Percentiles rank a stretch among this genome's conserved stretches.
Evolutionary conservation across 495 filamentous ascomycete species (phyloP).

Genomic region (Astrothelium subdiscretum): DNA sequence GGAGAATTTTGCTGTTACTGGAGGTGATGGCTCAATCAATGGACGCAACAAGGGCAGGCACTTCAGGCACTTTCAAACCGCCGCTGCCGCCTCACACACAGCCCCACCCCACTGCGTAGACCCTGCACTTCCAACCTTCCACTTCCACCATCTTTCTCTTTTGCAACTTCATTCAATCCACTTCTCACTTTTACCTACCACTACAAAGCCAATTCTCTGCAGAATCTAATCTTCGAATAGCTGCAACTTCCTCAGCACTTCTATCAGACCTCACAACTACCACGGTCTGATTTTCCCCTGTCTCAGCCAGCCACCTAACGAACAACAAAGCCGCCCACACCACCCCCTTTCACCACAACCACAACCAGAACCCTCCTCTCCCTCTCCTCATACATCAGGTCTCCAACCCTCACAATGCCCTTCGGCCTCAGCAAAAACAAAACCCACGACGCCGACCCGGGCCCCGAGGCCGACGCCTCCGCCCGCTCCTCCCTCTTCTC

Average conservation of each 20-base stretch:
- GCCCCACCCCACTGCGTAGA: not conserved
- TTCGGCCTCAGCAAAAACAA: slow-evolving; percentile 24
- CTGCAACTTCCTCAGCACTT: too few relatives aligned
- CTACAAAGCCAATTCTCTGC: too few relatives aligned
- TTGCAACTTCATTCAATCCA: not conserved
- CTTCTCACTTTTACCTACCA: too few relatives aligned
- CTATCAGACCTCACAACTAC: too few relatives aligned
- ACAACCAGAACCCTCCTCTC: too few relatives aligned
- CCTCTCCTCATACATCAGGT: too few relatives aligned
- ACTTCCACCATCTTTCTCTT: not conserved
- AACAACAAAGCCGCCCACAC: not conserved
- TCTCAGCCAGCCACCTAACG: not conserved
- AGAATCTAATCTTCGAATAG: too few relatives aligned
- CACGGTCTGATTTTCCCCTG: too few relatives aligned
- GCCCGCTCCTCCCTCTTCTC: slow-evolving; percentile 25
- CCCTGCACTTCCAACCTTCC: not conserved
- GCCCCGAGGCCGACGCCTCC: slow-evolving; percentile 16
- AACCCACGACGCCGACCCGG: slow-evolving; percentile 14
- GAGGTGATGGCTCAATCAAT: not conserved
- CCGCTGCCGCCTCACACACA: not conserved
- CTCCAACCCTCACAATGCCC: slow-evolving; percentile 10
- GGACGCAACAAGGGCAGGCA: not conserved
- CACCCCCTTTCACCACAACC: not conserved
- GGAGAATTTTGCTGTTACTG: not conserved
- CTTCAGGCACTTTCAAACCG: not conserved